Evolutionary conservation across 2,329 filamentous ascomycete genomes (phyloP).

Genomic region (Phialemoniopsis sp.): DNA sequence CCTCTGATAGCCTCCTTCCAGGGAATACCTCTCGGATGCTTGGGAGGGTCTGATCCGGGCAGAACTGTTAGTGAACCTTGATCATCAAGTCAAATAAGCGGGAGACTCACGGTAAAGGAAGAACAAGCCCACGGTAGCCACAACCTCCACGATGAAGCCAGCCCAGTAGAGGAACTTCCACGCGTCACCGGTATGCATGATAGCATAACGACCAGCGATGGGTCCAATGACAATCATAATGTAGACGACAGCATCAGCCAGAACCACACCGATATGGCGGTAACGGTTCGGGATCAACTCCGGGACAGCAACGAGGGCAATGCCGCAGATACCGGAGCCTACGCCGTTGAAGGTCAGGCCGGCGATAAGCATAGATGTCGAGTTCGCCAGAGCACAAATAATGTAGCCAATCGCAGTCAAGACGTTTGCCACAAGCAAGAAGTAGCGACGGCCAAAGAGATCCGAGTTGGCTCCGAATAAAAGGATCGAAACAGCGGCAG

Average conservation of each 20-base stretch:
- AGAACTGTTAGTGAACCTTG: too few relatives aligned
- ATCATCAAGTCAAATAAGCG: too few relatives aligned
- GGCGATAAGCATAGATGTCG: slow-evolving; percentile 28
- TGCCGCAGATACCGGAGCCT: slow-evolving; percentile 33
- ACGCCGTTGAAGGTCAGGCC: slow-evolving; percentile 34
- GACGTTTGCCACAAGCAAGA: slow-evolving; percentile 34
- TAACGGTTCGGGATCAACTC: slow-evolving; percentile 43
- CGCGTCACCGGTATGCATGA: slow-evolving; percentile 19
- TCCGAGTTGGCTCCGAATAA: slow-evolving; percentile 29
- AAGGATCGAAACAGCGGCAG: slow-evolving; percentile 3
- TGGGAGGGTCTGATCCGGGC: slow-evolving; percentile 19
- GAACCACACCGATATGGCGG: slow-evolving; percentile 35
- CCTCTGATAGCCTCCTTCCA: slow-evolving; percentile 23
- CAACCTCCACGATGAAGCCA: slow-evolving; percentile 32
- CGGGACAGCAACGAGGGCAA: slow-evolving; percentile 38
- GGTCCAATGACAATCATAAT: slow-evolving; percentile 39
- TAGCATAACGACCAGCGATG: slow-evolving; percentile 35
- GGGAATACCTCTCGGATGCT: slow-evolving; percentile 24
- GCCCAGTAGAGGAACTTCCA: slow-evolving; percentile 42
- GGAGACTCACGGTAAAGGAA: slow-evolving; percentile 21
- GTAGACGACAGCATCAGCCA: slow-evolving; percentile 34
- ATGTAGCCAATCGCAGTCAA: slow-evolving; percentile 28
- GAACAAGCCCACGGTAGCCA: slow-evolving; percentile 36
- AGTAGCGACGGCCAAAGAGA: slow-evolving; percentile 39
- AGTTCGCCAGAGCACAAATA: slow-evolving; percentile 30